phyloP scores from a whole-genome alignment of 228 moss, liverwort and hornwort species.

The Sphagnum magellanicum region DNA sequence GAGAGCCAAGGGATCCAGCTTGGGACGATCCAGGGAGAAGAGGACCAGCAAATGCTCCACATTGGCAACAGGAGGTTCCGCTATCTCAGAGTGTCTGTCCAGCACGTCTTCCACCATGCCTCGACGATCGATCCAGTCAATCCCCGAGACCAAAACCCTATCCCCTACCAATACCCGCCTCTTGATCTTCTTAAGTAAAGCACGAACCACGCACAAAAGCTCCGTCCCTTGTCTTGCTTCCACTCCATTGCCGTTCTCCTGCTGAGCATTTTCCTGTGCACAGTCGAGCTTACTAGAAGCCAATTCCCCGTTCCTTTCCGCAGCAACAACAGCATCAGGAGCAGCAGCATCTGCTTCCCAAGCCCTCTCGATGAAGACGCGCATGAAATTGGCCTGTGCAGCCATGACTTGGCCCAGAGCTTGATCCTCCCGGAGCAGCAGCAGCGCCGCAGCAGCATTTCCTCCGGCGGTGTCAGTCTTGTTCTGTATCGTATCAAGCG shows the following conservation, averaged over 20 bases:
- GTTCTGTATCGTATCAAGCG: constrained; percentile 19
- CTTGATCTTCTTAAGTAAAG: constrained; percentile 89
- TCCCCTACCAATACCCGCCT: constrained; percentile 89
- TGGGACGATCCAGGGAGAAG: constrained; percentile 80
- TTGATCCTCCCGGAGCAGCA: constrained; percentile 59
- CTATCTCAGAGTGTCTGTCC: constrained; percentile 72
- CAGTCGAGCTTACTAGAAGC: not conserved
- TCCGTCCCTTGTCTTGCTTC: constrained; percentile 50
- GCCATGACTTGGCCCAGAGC: constrained; percentile 88
- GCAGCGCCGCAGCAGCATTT: constrained; percentile 15
- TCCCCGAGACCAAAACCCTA: constrained; percentile 72
- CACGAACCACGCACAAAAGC: constrained; percentile 80
- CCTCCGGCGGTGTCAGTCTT: constrained; percentile 5
- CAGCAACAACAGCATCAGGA: not conserved
- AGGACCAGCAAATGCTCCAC: constrained; percentile 77
- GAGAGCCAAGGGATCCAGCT: constrained; percentile 72
- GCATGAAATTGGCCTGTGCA: constrained; percentile 97
- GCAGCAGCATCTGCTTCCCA: constrained; percentile 13
- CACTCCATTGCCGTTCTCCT: constrained; percentile 11
- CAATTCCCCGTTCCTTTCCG: not conserved
- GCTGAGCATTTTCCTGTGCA: constrained; percentile 5
- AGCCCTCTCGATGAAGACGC: constrained; percentile 67
- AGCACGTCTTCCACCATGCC: constrained; percentile 97
- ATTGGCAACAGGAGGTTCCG: constrained; percentile 93
- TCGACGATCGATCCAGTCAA: constrained; percentile 81